Evolutionary conservation across 441 rosid species (phyloP), one percentile per base, ranked within the genome.

Genomic region (Erodium moschatum): DNA sequence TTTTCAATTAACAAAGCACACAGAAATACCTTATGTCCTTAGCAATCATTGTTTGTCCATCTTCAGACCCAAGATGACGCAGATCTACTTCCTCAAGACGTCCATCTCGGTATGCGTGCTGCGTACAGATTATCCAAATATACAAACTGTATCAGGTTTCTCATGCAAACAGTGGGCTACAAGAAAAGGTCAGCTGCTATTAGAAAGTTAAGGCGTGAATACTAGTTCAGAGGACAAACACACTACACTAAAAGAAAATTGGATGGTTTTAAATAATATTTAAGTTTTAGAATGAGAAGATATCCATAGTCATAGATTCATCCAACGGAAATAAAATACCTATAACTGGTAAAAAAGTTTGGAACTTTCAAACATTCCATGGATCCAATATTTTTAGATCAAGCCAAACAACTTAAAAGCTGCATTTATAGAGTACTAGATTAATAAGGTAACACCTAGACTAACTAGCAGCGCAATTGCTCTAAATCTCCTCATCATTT

Each of bases 11-110:
- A 56, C 1, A 56, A 56, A 21, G 62, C 64, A 10, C 64, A 58
- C 20, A 9, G 5, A 58, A 19, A 58, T 20, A 58, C 64, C 64
- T 58, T 19, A 20, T 58, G 10, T 58, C 64, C 64, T 58, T 58
- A 58, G 64, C 29, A 58, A 58, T 58, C 64, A 58, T 27, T 58
- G 64, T 58, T 20, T 58, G 64, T 19, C 64, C 64, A 58, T 58
- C 64, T 58, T 58, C 64, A 1, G 64, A 58, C 64, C 64, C 64
- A 20, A 58, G 64, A 58, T 58, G 64, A 10, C 64, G 64, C 64
- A 58, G 64, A 20, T 58, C 64, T 58, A 58, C 64, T 58, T 58
- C 64, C 29, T 58, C 64, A 58, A 58, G 64, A 20, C 64, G 64
- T 10, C 64, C 64, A 58, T 58, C 64, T 58, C 64, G 64, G 31